phyloP scores from a whole-genome alignment of 148 eudicot genomes.

The Spergularia marina region DNA sequence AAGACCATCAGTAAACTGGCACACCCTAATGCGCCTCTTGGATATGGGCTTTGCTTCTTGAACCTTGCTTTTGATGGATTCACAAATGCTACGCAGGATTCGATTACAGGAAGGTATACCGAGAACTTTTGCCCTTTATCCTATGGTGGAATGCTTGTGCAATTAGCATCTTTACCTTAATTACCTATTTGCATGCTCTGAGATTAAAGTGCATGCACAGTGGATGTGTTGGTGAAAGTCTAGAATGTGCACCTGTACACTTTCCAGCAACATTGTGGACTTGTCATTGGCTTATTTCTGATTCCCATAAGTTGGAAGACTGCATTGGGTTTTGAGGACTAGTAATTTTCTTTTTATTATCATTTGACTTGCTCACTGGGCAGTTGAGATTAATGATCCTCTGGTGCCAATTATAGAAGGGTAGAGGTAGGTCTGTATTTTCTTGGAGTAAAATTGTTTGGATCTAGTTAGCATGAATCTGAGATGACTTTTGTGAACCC shows the following conservation, averaged over 20 bases:
- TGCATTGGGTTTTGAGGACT: too few species aligned
- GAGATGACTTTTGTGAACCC: neutral
- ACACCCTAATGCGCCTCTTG: slow-evolving; percentile 90
- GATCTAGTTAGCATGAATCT: neutral
- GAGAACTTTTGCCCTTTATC: neutral
- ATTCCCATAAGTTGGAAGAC: neutral
- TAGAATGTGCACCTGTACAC: too few species aligned
- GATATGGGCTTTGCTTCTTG: slow-evolving; percentile 89
- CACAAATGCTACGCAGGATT: slow-evolving; percentile 99
- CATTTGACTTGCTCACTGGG: too few species aligned
- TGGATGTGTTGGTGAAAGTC: too few species aligned
- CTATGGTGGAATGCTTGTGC: neutral
- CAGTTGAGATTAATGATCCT: neutral
- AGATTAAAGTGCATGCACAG: neutral
- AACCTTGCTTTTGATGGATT: slow-evolving; percentile 98
- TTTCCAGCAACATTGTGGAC: neutral
- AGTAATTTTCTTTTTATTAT: too few species aligned
- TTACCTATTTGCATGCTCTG: neutral
- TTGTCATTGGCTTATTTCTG: neutral
- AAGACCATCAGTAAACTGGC: slow-evolving; percentile 93
- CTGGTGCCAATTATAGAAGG: neutral
- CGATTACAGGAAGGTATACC: slow-evolving; percentile 70
- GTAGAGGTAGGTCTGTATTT: neutral
- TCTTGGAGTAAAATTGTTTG: neutral
- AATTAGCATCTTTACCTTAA: neutral